Conservation (phyloP, 176 grass and related monocot genomes). For the Ensete ventricosum region DNA sequence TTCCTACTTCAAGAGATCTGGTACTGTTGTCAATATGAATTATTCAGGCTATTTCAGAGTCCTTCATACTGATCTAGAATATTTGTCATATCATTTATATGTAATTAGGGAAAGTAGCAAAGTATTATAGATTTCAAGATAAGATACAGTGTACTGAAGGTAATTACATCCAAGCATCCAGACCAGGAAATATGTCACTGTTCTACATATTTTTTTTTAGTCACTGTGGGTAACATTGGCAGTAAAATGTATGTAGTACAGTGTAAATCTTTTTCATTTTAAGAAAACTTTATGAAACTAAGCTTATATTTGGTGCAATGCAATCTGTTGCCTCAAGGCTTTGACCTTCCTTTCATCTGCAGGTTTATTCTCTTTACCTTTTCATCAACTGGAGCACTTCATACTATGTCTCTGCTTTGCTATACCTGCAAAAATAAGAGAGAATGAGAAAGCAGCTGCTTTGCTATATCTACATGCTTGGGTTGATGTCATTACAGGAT, state of each 20-base stretch:
- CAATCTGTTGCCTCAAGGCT: background rate
- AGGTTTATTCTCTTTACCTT: background rate
- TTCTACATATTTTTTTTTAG: too few species aligned
- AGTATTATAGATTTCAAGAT: background rate
- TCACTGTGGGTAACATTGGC: too few species aligned
- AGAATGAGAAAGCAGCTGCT: conserved; percentile 3
- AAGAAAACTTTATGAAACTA: background rate
- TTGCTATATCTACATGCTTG: conserved; percentile 7
- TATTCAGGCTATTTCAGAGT: too few species aligned
- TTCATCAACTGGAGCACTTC: conserved; percentile 53
- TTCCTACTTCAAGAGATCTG: background rate
- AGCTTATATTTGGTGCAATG: background rate
- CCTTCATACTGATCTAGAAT: background rate
- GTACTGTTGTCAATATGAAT: too few species aligned
- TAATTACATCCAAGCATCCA: background rate
- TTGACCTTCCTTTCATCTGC: background rate
- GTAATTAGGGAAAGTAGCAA: background rate
- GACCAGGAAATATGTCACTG: too few species aligned
- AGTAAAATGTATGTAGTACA: too few species aligned
- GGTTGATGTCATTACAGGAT: conserved; percentile 40
- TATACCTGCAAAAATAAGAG: conserved; percentile 41
- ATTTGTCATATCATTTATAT: background rate
- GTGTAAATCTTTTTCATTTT: too few species aligned
- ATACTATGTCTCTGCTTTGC: conserved; percentile 56
- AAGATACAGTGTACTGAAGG: background rate